Percentiles rank a stretch among this genome's conserved stretches.
Conservation (phyloP, 352 stramenopile genomes). For the Phytophthora pinifolia region DNA sequence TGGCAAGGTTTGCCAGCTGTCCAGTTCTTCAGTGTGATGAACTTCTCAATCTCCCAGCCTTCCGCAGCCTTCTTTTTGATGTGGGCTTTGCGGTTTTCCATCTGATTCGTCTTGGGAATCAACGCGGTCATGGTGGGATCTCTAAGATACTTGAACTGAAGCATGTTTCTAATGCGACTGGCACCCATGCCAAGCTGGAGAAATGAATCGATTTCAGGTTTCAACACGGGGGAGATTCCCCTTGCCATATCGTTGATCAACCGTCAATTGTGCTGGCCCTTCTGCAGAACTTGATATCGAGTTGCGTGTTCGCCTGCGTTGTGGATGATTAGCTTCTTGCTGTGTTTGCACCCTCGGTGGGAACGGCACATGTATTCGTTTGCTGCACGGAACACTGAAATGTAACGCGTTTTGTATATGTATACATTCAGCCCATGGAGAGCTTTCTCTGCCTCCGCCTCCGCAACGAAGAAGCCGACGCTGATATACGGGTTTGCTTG, state of each 20-base stretch:
- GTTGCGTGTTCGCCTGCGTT: background rate
- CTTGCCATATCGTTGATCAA: background rate
- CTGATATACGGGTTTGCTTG: background rate
- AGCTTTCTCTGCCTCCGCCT: background rate
- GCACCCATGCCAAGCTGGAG: conserved; percentile 8
- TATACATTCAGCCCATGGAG: conserved; percentile 7
- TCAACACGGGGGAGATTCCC: conserved; percentile 8
- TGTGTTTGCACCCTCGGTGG: background rate
- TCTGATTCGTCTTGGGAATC: background rate
- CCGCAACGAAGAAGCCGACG: background rate
- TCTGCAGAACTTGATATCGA: conserved; percentile 9
- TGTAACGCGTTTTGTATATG: conserved; percentile 1
- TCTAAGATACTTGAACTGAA: conserved; percentile 6
- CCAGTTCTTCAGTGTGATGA: conserved; percentile 6
- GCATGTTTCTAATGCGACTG: conserved; percentile 1
- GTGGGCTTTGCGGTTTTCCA: conserved; percentile 11
- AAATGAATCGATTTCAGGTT: conserved; percentile 10
- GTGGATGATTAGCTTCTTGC: background rate
- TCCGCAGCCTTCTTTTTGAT: conserved; percentile 1
- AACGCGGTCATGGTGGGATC: background rate
- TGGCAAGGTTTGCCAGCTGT: conserved; percentile 5
- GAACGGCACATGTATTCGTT: conserved; percentile 7
- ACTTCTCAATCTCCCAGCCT: conserved; percentile 5
- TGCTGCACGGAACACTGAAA: background rate
- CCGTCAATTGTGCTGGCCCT: background rate